Percentiles rank a stretch among this genome's conserved stretches.
Evolutionary conservation across 106 monocot species (phyloP).

Genomic region (Alisma plantagoaquatica): DNA sequence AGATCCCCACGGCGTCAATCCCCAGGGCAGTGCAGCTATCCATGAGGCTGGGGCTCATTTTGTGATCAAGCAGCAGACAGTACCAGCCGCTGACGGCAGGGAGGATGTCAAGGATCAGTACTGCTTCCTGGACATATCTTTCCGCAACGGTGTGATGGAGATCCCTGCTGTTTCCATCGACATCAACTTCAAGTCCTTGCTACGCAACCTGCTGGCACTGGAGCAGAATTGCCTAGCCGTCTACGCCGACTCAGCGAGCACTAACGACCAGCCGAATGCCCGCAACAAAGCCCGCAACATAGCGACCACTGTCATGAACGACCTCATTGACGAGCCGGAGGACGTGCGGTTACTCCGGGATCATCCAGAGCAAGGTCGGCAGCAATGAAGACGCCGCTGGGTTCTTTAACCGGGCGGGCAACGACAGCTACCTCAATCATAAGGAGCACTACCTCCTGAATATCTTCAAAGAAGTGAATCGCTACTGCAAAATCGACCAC

Average conservation of each 20-base stretch:
- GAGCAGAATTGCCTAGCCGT: constrained; percentile 5
- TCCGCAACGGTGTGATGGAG: neutral
- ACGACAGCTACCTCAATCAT: neutral
- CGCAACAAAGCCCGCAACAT: too few species aligned
- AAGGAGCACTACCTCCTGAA: neutral
- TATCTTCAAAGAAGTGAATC: neutral
- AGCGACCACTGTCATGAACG: neutral
- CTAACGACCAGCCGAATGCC: neutral
- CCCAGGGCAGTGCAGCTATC: too few species aligned
- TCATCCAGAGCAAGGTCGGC: constrained; percentile 1
- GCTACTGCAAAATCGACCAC: neutral
- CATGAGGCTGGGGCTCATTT: too few species aligned
- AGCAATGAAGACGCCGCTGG: constrained; percentile 2
- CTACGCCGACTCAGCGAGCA: too few species aligned
- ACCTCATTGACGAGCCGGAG: neutral
- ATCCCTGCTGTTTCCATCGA: constrained; percentile 1
- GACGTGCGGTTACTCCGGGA: neutral
- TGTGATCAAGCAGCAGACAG: too few species aligned
- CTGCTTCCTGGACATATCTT: neutral
- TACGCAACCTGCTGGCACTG: constrained; percentile 2
- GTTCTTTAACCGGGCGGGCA: neutral
- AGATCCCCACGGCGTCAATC: too few species aligned
- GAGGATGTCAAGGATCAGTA: too few species aligned
- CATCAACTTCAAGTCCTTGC: neutral
- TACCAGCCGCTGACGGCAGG: too few species aligned